Base-by-base conservation (phyloP, 2,329 filamentous ascomycete genomes). In the Colletotrichum sp. region DNA sequence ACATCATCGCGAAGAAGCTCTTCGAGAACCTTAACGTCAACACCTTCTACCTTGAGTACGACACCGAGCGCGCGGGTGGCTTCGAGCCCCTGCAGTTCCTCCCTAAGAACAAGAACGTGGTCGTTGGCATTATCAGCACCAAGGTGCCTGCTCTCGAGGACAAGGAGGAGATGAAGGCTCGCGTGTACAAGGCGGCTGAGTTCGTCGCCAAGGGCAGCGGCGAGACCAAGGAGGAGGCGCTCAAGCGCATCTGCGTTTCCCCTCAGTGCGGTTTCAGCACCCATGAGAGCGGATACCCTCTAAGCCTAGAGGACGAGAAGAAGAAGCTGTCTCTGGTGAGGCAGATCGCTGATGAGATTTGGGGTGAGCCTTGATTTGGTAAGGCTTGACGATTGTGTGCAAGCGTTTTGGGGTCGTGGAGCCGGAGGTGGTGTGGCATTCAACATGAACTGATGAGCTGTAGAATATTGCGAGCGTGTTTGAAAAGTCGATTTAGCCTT, bases 241-340 rank as follows among this genome's bases (percentile, higher is more conserved):
- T 96, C 15, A 89, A 93, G 84, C 90, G 93, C 79, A 86, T 96
- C 64, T 89, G 89, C 71, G 89, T 95, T 21, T 94, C 92, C 81
- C 93, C 94, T 0, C 93, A 95, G 85, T 94, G 93, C 82, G 93
- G 93, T 7, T 94, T 94, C 83, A 94, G 93, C 43, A 94, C 92
- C 43, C 94, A 96, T 82, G 92, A 93, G 79, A 92, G 90, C 80
- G 94, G 94, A 0, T 95, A 96, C 81, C 89, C 91, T 16, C 87
- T 96, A 70, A 90, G 88, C 26, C 87, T 91, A 77, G 90, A 94
- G 61, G 93, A 94, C 77, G 93, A 96, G 92, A 91, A 91, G 85
- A 91, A 90, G 83, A 96, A 96, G 87, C 84, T 96, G 80, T 87
- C 90, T 78, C 85, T 96, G 68, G 93, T 96, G 21, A 90, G 94